A percentile compares a stretch with the other conserved stretches of the same genome.
These are phyloP conservation scores for Komagataella pastoris DNA, from an alignment of 805 yeast genomes.

Conservation along the genomic window DNA sequence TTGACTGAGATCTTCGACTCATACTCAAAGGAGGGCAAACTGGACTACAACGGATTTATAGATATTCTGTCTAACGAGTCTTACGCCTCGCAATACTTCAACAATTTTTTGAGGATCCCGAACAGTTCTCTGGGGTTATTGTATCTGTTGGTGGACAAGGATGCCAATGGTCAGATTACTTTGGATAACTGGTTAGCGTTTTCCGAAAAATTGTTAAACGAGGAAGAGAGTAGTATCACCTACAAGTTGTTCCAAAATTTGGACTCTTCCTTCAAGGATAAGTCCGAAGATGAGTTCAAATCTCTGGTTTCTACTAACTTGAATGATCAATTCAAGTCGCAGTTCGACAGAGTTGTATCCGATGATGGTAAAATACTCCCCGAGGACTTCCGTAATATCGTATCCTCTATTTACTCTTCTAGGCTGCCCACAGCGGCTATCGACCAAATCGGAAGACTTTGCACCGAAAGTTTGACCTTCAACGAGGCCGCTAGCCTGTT, in stretches of 20 bases:
- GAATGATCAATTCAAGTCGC: constrained; percentile 9
- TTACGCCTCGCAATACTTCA: neutral
- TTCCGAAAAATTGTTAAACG: neutral
- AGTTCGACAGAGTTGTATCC: constrained; percentile 7
- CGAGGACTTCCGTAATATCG: constrained; percentile 8
- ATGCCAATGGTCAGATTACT: neutral
- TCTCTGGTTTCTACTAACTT: neutral
- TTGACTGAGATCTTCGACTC: neutral
- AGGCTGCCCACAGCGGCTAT: constrained; percentile 34
- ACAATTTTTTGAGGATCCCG: neutral
- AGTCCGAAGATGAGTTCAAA: neutral
- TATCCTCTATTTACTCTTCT: constrained; percentile 13
- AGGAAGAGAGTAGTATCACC: neutral
- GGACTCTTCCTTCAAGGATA: neutral
- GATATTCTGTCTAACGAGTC: neutral
- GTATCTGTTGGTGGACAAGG: neutral
- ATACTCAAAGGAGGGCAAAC: neutral
- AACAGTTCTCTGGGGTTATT: neutral
- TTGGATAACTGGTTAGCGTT: neutral
- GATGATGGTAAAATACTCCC: constrained; percentile 7
- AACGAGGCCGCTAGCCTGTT: constrained; percentile 33
- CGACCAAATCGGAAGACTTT: constrained; percentile 39
- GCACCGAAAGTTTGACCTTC: constrained; percentile 29
- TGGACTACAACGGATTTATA: neutral
- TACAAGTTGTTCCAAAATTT: neutral